Evolutionary conservation across 495 filamentous ascomycete genomes (phyloP).

Genomic region (Neurospora sp.): DNA sequence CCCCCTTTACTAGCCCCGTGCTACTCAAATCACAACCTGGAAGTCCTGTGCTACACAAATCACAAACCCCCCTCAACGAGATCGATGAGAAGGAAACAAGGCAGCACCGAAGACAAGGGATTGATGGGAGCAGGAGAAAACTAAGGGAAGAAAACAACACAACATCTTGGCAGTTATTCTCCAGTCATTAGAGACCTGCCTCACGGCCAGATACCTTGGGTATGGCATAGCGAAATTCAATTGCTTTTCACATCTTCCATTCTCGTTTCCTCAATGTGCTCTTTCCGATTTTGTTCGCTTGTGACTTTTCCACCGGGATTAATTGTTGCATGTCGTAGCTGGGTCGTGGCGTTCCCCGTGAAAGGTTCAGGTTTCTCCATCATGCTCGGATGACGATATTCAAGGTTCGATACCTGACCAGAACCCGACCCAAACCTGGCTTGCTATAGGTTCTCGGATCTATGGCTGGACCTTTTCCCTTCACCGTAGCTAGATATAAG

Average conservation of each 20-base stretch:
- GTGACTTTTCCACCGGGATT: too few relatives aligned
- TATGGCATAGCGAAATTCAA: not conserved
- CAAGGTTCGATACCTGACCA: not conserved
- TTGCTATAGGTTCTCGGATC: not conserved
- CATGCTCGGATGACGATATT: not conserved
- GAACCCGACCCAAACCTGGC: not conserved
- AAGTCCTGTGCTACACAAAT: not conserved
- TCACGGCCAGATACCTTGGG: not conserved
- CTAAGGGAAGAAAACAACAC: not conserved
- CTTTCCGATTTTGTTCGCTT: not conserved
- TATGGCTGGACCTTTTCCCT: not conserved
- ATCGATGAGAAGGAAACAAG: not conserved
- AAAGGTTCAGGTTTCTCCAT: not conserved
- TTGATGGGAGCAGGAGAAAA: not conserved
- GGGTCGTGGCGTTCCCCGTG: not conserved
- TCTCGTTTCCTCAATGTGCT: not conserved
- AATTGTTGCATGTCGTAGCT: not conserved
- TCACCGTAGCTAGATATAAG: not conserved
- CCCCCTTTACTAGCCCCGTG: not conserved
- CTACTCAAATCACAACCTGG: not conserved
- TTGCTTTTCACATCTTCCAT: not conserved
- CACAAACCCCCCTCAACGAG: not conserved
- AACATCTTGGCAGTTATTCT: not conserved
- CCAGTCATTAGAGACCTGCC: not conserved
- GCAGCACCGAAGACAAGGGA: not conserved